Evolutionary conservation across 768 basidiomycete species (phyloP), one percentile per base, ranked within the genome.

Genomic region (Agaricus subrufescens): DNA sequence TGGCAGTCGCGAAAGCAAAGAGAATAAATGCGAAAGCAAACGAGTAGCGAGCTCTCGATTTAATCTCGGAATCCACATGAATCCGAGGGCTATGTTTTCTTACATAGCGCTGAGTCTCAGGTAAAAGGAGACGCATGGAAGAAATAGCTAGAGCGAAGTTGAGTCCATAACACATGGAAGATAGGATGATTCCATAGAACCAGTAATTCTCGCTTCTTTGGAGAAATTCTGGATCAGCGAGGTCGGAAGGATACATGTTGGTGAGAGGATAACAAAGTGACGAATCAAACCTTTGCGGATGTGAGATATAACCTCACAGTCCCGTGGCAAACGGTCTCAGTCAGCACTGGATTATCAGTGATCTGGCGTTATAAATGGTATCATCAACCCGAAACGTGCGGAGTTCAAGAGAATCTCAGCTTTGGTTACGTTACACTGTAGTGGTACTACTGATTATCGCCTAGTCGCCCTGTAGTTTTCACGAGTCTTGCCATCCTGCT

Each of bases 171-270:
- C 26, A 37, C 12, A 55, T 31, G 46, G 45, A 29, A 4, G 54
- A 19, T 15, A 55, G 54, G 14, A 30, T 48, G 25, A 55, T 39
- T 15, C 54, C 37, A 27, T 55, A 55, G 25, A 55, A 48, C 54
- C 54, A 55, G 37, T 48, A 48, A 7, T 7, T 47, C 14, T 54
- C 46, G 45, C 54, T 54, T 19, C 19, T 12, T 11, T 29, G 38
- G n/a, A 40, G 19, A 30, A 55, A 23, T 14, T 4, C 14, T 12
- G 54, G 26, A 29, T 48, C 14, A 2, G 29, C 11, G 39, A 19
- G 4, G 14, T 39, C 11, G 19, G 19, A 2, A 40, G 37, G 10
- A 42, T 34, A 30, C 30, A 10, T 46, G 48, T 48, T n/a, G 43
- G 19, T 15, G 7, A 10, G 30, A 23, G n/a, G 19, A 11, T 38